phyloP scores from a whole-genome alignment of 768 basidiomycete genomes.

The Phlegmacium glaucopus region DNA sequence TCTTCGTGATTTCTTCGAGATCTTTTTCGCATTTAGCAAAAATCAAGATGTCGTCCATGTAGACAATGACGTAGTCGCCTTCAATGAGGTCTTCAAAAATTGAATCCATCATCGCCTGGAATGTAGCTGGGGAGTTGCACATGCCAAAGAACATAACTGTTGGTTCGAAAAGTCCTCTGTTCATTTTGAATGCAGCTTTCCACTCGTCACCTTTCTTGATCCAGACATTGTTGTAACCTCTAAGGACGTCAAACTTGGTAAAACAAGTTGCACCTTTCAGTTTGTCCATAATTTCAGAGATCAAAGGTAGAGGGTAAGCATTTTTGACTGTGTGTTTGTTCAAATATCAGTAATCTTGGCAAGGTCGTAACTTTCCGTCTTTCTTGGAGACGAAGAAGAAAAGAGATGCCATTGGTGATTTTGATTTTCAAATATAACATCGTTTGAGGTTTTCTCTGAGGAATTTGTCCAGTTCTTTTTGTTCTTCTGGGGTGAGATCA shows the following conservation, averaged over 20 bases:
- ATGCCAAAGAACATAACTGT: slow-evolving; percentile 37
- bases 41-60: slow-evolving; percentile 32
- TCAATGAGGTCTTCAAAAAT: too few species aligned
- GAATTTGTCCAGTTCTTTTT: too few species aligned
- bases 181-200: slow-evolving; percentile 38
- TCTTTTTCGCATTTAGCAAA: too few species aligned
- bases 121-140: slow-evolving; percentile 32
- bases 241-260: slow-evolving; percentile 35
- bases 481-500: too few species aligned
- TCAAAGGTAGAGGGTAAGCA: slow-evolving; percentile 29
- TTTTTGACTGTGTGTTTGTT: slow-evolving; percentile 29
- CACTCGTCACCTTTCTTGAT: slow-evolving; percentile 35
- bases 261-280: slow-evolving; percentile 21
- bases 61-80: slow-evolving; percentile 34
- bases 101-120: slow-evolving; percentile 31
- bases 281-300: slow-evolving; percentile 22
- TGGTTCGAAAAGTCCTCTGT: slow-evolving; percentile 14
- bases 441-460: too few species aligned
- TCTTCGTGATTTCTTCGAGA: background rate
- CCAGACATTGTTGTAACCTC: slow-evolving; percentile 31
- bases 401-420: slow-evolving; percentile 3
- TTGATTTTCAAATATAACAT: background rate
- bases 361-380: slow-evolving; percentile 12
- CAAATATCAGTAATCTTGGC: slow-evolving; percentile 27
- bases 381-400: slow-evolving; percentile 11